Evolutionary conservation across 208 protist genomes (phyloP).

Genomic region (Trypanosoma lewisi): DNA sequence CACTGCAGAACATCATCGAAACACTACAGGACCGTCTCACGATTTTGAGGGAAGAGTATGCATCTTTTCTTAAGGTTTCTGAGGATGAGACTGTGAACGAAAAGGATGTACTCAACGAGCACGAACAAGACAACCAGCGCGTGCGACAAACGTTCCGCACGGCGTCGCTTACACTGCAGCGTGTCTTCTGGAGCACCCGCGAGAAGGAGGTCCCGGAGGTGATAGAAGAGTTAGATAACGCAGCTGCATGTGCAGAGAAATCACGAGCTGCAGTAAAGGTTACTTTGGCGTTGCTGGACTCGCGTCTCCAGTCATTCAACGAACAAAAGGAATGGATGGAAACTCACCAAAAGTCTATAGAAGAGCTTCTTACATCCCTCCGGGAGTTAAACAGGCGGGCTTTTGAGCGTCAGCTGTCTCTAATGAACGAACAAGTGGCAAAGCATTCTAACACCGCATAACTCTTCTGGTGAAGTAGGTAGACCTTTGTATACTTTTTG

Average conservation of each 20-base stretch:
- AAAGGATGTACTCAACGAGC: conserved; percentile 46
- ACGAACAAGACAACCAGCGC: conserved; percentile 52
- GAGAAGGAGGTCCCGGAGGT: conserved; percentile 51
- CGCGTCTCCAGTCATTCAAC: conserved; percentile 37
- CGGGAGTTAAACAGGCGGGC: conserved; percentile 53
- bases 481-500: neutral
- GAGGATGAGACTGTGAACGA: conserved; percentile 47
- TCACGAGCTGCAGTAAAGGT: conserved; percentile 60
- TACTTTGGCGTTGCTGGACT: conserved; percentile 54
- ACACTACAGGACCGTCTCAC: conserved; percentile 61
- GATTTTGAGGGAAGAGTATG: conserved; percentile 64
- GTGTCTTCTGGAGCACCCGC: conserved; percentile 61
- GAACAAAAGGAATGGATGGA: conserved; percentile 76
- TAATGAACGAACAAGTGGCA: conserved; percentile 49
- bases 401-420: conserved; percentile 51
- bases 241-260: conserved; percentile 44
- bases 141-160: conserved; percentile 59
- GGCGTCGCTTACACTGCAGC: conserved; percentile 47
- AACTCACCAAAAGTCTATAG: conserved; percentile 54
- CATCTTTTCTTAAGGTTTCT: conserved; percentile 40
- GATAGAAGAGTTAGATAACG: conserved; percentile 55
- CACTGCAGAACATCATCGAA: conserved; percentile 63
- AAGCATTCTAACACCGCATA: conserved; percentile 1
- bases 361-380: conserved; percentile 59
- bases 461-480: neutral